Evolutionary conservation across 164 flowering plant genomes (phyloP), one percentile per base, ranked within the genome.

Genomic region (Cinnamomum micranthum): DNA sequence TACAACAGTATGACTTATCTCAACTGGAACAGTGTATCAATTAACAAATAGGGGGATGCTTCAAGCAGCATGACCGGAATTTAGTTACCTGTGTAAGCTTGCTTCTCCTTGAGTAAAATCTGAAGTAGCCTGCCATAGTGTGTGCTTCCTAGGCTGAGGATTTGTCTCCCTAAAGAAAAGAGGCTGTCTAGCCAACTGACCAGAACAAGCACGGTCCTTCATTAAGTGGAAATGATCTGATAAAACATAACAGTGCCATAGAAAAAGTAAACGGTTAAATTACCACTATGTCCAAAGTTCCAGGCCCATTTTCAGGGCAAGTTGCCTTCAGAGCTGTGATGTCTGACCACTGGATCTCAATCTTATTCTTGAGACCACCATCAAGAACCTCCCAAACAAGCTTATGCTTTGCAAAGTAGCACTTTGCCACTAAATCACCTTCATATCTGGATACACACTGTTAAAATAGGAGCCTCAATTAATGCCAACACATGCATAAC

Each of bases 321-420:
- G 80, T 82, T 41, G 95, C 97, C 79, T 87, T 92, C 80, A 92
- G 47, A 73, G 83, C 91, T 83, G 87, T 84, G 23, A 92, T 90
- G 84, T 92, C 97, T n/a, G 97, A 89, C 95, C 95, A 92, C 55
- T 92, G 95, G 19, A 92, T 87, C 82, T 92, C 97, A 74, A 92
- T 87, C 84, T 92, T 92, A 78, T 89, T 88, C 84, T 92, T 92
- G n/a, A 92, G 86, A 28, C 94, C 92, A 75, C 93, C 91, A 55
- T 90, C 92, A 76, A 92, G 94, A 83, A 92, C 89, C 81, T 92
- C 97, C 97, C 97, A 92, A 4, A 92, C 97, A 70, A 92, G 91
- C 80, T 92, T 92, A 78, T 90, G 95, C 86, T 92, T 92, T 0
- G 95, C 91, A 84, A 87, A 92, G 80, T 92, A 92, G 78, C 94